Base-by-base conservation (phyloP, 495 filamentous ascomycete genomes). In the Penicillium samsonianum region DNA sequence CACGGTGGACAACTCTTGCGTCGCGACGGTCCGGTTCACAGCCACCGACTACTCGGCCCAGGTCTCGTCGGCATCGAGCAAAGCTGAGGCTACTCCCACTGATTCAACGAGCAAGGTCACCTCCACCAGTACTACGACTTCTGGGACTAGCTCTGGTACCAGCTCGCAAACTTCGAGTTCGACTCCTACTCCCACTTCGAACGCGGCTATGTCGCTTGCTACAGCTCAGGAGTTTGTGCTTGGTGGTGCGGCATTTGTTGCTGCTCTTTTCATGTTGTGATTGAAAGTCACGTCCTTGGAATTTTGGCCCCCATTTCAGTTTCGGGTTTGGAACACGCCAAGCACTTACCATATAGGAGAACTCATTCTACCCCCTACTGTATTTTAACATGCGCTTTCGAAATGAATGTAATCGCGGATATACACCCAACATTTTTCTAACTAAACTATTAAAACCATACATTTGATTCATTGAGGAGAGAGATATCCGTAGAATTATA, bases 11-110 rank as follows among this genome's bases (percentile, higher is more conserved):
- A 22, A 31, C 23, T 3, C 38, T 41, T 64, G 62, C 25, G 26
- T 58, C 33, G 38, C 58, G 3, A 52, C 50, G 41, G 25, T 64
- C 12, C 62, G 53, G 4, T 64, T 61, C 54, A 64, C 52, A 0
- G 62, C 62, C 5, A 64, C 54, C 35, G 55, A 64, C 31, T 64
- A 64, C 17, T 64, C 62, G 14, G 43, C 33, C 19, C 62, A 51
- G 50, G 62, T 64, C 19, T 64, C 62, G 25, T 61, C 58, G 23
- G 62, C 62, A 22, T 35, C 54, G 9, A 46, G 17, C 2, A 55
- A 55, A 33, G 47, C 53, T 22, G 58, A 23, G 7, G 62, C 62
- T 38, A 53, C 57, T 52, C 23, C 50, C 20, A 53, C 50, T 31
- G 17, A 16, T 45, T 46, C 51, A 11, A 55, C 26, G 2, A 52